Percentiles rank a stretch among this genome's conserved stretches.
Conservation (phyloP, 208 protist genomes). For the Acanthamoeba rhysodes region DNA sequence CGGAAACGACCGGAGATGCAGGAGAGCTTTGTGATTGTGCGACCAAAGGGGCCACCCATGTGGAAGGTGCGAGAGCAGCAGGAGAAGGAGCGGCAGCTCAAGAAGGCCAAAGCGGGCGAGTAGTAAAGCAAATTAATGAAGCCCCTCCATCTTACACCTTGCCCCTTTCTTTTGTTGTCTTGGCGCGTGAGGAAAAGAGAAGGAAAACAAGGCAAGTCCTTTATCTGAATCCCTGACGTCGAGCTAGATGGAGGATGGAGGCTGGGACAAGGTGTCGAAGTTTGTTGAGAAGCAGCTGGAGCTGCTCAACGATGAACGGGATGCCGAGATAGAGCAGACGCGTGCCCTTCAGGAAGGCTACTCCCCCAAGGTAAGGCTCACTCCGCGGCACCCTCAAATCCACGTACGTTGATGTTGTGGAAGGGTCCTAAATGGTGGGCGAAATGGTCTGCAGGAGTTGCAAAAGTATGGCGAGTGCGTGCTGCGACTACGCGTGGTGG, state of each 20-base stretch:
- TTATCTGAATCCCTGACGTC: too few species aligned
- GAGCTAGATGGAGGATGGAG: conserved; percentile 74
- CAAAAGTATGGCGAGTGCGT: conserved; percentile 69
- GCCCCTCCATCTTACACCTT: background rate
- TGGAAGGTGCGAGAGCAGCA: conserved; percentile 64
- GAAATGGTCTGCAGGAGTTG: conserved; percentile 44
- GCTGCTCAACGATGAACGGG: conserved; percentile 11
- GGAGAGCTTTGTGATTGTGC: background rate
- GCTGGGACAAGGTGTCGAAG: conserved; percentile 41
- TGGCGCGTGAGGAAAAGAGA: conserved; percentile 49
- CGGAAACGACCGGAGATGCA: background rate
- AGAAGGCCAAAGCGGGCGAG: conserved; percentile 55
- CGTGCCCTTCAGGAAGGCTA: conserved; percentile 42
- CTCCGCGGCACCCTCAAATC: too few species aligned
- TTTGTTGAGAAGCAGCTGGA: conserved; percentile 51
- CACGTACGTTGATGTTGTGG: background rate
- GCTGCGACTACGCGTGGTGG: conserved; percentile 15
- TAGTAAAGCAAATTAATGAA: conserved; percentile 3
- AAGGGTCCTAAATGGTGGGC: background rate
- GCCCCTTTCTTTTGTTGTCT: background rate
- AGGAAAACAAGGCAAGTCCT: background rate
- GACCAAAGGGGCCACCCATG: background rate
- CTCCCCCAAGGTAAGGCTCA: conserved; percentile 38
- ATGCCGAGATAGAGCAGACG: conserved; percentile 68
- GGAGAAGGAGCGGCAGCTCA: conserved; percentile 50